Evolutionary conservation across 2,329 filamentous ascomycete genomes (phyloP), one percentile per base, ranked within the genome.

Genomic region (Aspergillus sp.): DNA sequence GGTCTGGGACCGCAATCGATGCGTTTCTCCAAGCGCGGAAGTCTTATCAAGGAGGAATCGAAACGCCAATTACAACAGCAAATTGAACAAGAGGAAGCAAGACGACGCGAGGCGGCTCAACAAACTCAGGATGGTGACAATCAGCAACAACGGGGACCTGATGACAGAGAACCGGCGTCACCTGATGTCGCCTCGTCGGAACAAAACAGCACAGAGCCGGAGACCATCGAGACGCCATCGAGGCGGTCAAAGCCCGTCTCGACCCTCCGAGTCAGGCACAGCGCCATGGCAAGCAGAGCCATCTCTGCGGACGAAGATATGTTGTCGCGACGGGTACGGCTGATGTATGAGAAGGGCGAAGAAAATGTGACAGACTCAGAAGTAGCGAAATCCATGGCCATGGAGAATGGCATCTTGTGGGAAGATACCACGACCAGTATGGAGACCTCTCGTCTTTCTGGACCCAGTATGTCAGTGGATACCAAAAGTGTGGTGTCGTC

Each of bases 261-360:
- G 36, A 73, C 76, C 43, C 71, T 74, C 66, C 77, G 71, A 62
- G 75, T 70, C 52, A 71, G 73, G 67, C 77, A 72, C 17, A 63
- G 70, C 32, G 73, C 73, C 55, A 69, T 77, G 10, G 68, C 77
- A 64, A 74, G 74, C 52, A 79, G 85, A 59, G 80, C 83, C 19
- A 79, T 89, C 30, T 89, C 87, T n/a, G 78, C 84, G 2, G 86
- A 89, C 66, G 87, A 89, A 70, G 85, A 86, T 67, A 82, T 84
- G 69, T 76, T 88, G 61, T 88, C 86, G 32, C 82, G 84, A 63
- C 85, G 85, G 63, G 85, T 89, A 38, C 80, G 87, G 30, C 78
- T 84, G 63, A 88, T 88, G 85, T 89, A 88, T 69, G 83, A 85
- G 63, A 81, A 83, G 62, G 86, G 86, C 4, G 82, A 87, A 58